These are phyloP conservation scores for Moelleriella libera DNA, from an alignment of 2,329 filamentous ascomycete species.

Conservation along the genomic window DNA sequence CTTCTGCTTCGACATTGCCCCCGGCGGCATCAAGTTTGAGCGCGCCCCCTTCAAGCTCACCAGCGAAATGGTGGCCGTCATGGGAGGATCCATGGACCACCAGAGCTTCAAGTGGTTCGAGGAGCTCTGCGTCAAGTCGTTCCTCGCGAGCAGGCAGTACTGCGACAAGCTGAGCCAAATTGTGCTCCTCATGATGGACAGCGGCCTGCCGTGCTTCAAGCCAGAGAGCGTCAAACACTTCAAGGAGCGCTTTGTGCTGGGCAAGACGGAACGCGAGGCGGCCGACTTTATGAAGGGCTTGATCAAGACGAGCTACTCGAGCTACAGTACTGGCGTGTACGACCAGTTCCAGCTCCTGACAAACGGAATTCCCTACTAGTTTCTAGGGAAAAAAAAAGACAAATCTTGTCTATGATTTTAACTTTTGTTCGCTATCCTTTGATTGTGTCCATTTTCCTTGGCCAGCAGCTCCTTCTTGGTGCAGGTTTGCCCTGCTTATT, in stretches of 20 bases:
- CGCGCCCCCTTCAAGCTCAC: slow-evolving; percentile 97
- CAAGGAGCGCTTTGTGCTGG: slow-evolving; percentile 79
- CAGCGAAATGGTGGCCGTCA: slow-evolving; percentile 95
- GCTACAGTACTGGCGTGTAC: slow-evolving; percentile 86
- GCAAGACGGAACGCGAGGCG: slow-evolving; percentile 82
- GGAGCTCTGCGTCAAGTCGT: slow-evolving; percentile 89
- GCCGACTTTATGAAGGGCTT: slow-evolving; percentile 87
- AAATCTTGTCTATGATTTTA: neutral
- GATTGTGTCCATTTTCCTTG: neutral
- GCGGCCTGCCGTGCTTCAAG: slow-evolving; percentile 93
- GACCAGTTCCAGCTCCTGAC: slow-evolving; percentile 97
- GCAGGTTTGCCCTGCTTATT: neutral
- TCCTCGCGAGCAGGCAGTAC: slow-evolving; percentile 76
- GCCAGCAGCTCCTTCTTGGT: neutral
- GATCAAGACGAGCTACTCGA: slow-evolving; percentile 79
- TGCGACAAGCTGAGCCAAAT: slow-evolving; percentile 81
- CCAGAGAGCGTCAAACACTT: slow-evolving; percentile 90
- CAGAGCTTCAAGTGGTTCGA: slow-evolving; percentile 94
- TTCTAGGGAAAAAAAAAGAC: neutral
- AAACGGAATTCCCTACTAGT: slow-evolving; percentile 85
- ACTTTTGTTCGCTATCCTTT: neutral
- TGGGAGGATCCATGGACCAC: slow-evolving; percentile 75
- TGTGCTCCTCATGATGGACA: slow-evolving; percentile 90
- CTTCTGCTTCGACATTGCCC: slow-evolving; percentile 98
- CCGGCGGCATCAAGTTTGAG: slow-evolving; percentile 94